phyloP scores from a whole-genome alignment of 495 filamentous ascomycete species.

The Peziza echinospora region DNA sequence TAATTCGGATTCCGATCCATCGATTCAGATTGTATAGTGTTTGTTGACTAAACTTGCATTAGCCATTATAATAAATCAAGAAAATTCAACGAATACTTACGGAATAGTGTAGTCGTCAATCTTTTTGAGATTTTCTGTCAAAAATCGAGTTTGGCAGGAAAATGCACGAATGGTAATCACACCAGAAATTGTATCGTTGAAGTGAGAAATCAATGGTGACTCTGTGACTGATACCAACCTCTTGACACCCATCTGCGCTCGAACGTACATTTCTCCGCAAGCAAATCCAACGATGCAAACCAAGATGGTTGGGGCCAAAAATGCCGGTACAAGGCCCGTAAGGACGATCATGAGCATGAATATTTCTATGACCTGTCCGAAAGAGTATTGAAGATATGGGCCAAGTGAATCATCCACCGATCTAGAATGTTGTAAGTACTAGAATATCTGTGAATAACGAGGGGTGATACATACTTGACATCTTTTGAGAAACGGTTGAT shows the following conservation, averaged over 20 bases:
- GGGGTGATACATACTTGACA: slow-evolving; percentile 25
- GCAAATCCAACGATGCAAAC: slow-evolving; percentile 21
- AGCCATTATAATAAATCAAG: neutral
- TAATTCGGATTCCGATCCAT: slow-evolving; percentile 24
- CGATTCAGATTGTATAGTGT: slow-evolving; percentile 24
- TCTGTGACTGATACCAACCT: slow-evolving; percentile 21
- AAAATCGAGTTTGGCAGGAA: slow-evolving; percentile 14
- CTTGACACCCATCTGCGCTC: slow-evolving; percentile 23
- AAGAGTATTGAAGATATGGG: slow-evolving; percentile 6
- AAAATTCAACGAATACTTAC: neutral
- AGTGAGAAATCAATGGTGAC: slow-evolving; percentile 25
- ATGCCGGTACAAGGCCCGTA: slow-evolving; percentile 23
- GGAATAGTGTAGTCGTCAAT: slow-evolving; percentile 14
- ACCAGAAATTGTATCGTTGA: slow-evolving; percentile 25
- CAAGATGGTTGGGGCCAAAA: slow-evolving; percentile 21
- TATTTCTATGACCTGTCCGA: slow-evolving; percentile 13
- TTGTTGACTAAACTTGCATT: slow-evolving; percentile 9
- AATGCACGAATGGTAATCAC: slow-evolving; percentile 25
- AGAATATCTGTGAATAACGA: no score
- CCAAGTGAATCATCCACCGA: slow-evolving; percentile 10
- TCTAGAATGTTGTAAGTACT: slow-evolving; percentile 13
- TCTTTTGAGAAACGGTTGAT: slow-evolving; percentile 33
- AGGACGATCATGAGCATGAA: slow-evolving; percentile 21
- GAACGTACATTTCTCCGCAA: slow-evolving; percentile 21
- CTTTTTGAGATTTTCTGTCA: slow-evolving; percentile 13